These are phyloP conservation scores for Aspergillus brunneoviolaceus DNA, from an alignment of 2,329 filamentous ascomycete genomes.

Conservation along the genomic window DNA sequence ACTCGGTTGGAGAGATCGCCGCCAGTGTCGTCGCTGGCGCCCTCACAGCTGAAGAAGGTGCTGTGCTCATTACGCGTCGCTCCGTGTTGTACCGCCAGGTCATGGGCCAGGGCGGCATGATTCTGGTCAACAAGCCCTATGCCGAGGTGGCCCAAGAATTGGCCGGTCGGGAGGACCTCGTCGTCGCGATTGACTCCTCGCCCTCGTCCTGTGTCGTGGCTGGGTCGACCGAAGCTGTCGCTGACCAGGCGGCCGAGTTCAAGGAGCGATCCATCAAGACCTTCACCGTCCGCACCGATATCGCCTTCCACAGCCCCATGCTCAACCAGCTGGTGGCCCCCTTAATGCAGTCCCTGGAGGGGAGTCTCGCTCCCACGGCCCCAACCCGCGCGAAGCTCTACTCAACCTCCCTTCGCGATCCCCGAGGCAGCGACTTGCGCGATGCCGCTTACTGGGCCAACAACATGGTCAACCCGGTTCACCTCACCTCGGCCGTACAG, in stretches of 20 bases:
- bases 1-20: constrained; percentile 46
- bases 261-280: constrained; percentile 27
- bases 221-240: constrained; percentile 9
- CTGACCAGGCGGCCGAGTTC: not conserved
- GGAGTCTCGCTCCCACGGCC: constrained; percentile 24
- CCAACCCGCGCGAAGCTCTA: constrained; percentile 13
- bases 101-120: constrained; percentile 22
- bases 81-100: constrained; percentile 34
- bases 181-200: constrained; percentile 14
- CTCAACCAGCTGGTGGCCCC: constrained; percentile 32
- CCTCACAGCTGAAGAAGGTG: constrained; percentile 32
- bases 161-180: not conserved
- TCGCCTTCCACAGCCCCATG: constrained; percentile 45
- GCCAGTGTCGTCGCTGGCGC: constrained; percentile 33
- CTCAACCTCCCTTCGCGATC: constrained; percentile 20
- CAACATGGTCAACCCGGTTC: constrained; percentile 39
- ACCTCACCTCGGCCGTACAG: constrained; percentile 37
- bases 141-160: not conserved
- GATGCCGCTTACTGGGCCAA: constrained; percentile 34
- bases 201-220: constrained; percentile 10
- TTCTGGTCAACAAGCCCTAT: constrained; percentile 4
- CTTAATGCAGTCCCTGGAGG: constrained; percentile 21
- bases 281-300: constrained; percentile 38
- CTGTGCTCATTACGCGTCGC: constrained; percentile 35
- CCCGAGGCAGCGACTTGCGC: constrained; percentile 6